Conservation (phyloP, 805 yeast species). For the Sungouiella thailandica region DNA sequence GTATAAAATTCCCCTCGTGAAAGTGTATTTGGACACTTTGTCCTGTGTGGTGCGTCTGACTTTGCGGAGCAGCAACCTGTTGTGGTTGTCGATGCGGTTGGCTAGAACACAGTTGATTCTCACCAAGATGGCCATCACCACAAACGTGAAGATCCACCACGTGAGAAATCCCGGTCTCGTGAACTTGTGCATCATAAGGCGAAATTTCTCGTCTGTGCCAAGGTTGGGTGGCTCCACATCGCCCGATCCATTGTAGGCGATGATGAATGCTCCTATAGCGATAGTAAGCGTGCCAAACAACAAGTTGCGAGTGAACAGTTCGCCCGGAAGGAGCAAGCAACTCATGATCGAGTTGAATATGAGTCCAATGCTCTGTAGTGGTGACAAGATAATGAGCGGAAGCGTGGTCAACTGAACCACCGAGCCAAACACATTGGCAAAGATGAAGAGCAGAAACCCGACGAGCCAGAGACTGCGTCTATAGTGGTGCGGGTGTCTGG, state of each 20-base stretch:
- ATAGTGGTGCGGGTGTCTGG: constrained; percentile 25
- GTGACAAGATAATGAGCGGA: constrained; percentile 75
- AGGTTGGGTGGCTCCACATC: constrained; percentile 19
- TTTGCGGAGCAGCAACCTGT: constrained; percentile 4
- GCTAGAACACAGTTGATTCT: constrained; percentile 18
- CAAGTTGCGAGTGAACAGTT: constrained; percentile 55
- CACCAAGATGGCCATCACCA: constrained; percentile 22
- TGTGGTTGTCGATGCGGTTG: constrained; percentile 8
- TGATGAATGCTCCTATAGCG: constrained; percentile 67
- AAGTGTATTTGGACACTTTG: constrained; percentile 17
- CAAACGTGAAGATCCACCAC: constrained; percentile 48
- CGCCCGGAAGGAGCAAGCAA: constrained; percentile 63
- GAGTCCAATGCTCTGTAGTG: constrained; percentile 82
- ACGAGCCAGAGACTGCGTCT: constrained; percentile 64
- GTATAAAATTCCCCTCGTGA: constrained; percentile 53
- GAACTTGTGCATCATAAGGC: constrained; percentile 31
- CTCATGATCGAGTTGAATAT: constrained; percentile 74
- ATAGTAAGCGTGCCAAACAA: constrained; percentile 64
- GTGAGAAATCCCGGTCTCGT: constrained; percentile 44
- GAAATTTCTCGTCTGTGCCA: constrained; percentile 29
- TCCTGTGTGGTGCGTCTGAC: constrained; percentile 10
- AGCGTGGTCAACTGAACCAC: constrained; percentile 78
- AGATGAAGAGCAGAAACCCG: constrained; percentile 67
- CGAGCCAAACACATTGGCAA: constrained; percentile 75
- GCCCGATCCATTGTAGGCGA: constrained; percentile 64